Evolutionary conservation across 768 basidiomycete genomes (phyloP).

Genomic region (Termitomyces sp.): DNA sequence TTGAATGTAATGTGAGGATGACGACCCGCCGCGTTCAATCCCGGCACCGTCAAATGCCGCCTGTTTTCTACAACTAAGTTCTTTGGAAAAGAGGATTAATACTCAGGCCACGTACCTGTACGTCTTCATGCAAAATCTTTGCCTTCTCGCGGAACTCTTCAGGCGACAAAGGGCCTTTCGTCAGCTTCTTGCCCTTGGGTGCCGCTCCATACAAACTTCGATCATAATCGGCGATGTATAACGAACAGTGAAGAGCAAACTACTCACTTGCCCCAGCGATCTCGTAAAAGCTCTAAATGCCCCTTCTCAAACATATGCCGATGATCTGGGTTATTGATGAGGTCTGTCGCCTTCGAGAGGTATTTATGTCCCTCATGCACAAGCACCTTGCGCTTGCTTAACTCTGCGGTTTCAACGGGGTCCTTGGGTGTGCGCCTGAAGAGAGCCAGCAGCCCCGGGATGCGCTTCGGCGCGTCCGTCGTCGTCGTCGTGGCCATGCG

Average conservation of each 20-base stretch:
- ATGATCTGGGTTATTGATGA: constrained; percentile 18
- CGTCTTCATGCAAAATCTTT: constrained; percentile 13
- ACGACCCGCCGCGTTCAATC: constrained; percentile 8
- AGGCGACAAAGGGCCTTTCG: constrained; percentile 14
- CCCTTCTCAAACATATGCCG: constrained; percentile 15
- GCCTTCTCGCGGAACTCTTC: constrained; percentile 20
- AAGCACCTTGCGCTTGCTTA: constrained; percentile 13
- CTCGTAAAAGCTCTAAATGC: constrained; percentile 14
- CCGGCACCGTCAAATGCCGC: constrained; percentile 9
- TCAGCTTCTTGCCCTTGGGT: constrained; percentile 19
- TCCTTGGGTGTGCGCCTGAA: constrained; percentile 13
- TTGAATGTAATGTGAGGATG: constrained; percentile 6
- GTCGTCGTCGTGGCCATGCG: constrained; percentile 6
- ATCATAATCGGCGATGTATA: background rate
- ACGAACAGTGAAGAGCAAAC: background rate
- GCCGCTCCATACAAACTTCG: constrained; percentile 17
- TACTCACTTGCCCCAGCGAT: constrained; percentile 20
- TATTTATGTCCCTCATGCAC: constrained; percentile 18
- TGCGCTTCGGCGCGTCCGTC: constrained; percentile 8
- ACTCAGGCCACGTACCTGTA: constrained; percentile 11
- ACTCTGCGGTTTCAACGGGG: constrained; percentile 11
- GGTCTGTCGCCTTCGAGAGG: constrained; percentile 16
- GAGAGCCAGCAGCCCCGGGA: constrained; percentile 8
- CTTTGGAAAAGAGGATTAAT: background rate
- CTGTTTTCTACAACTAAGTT: constrained; percentile 1